Evolutionary conservation across 1,139 yeast species (phyloP).

Genomic region (Saccharomyces pastorianus): DNA sequence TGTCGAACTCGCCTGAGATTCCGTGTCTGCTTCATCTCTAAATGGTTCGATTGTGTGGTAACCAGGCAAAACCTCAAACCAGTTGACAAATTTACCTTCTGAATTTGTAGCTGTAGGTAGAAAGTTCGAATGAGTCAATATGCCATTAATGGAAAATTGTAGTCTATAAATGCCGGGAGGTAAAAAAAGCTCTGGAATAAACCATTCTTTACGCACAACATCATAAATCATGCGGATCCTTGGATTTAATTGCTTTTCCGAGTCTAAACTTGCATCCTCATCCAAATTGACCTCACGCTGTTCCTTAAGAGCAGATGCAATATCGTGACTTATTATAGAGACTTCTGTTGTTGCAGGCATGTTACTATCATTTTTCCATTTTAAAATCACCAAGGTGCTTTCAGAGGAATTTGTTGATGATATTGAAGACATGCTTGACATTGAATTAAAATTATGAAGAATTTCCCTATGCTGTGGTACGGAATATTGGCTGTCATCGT

Average conservation of each 20-base stretch:
- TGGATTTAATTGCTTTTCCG: slow-evolving; percentile 24
- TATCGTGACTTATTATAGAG: slow-evolving; percentile 15
- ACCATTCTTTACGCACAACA: slow-evolving; percentile 19
- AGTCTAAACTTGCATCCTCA: background rate
- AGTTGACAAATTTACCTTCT: slow-evolving; percentile 57
- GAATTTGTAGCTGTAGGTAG: slow-evolving; percentile 64
- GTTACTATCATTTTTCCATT: slow-evolving; percentile 14
- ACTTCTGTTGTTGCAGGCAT: slow-evolving; percentile 32
- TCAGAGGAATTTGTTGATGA: background rate
- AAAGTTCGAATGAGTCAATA: slow-evolving; percentile 48
- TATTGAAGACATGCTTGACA: background rate
- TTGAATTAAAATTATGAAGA: background rate
- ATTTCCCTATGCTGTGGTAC: background rate
- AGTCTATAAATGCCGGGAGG: slow-evolving; percentile 35
- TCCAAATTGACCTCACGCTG: background rate
- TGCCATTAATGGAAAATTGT: slow-evolving; percentile 51
- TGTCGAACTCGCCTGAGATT: background rate
- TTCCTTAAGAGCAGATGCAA: slow-evolving; percentile 2
- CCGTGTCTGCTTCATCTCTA: slow-evolving; percentile 19
- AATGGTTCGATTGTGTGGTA: slow-evolving; percentile 26
- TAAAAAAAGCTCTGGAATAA: slow-evolving; percentile 31
- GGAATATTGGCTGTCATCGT: background rate
- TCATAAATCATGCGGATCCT: slow-evolving; percentile 22
- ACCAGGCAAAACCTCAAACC: slow-evolving; percentile 53
- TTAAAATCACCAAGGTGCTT: background rate